Base-by-base conservation (phyloP, 2,329 filamentous ascomycete species). In the Hymenoscyphus infarciens region DNA sequence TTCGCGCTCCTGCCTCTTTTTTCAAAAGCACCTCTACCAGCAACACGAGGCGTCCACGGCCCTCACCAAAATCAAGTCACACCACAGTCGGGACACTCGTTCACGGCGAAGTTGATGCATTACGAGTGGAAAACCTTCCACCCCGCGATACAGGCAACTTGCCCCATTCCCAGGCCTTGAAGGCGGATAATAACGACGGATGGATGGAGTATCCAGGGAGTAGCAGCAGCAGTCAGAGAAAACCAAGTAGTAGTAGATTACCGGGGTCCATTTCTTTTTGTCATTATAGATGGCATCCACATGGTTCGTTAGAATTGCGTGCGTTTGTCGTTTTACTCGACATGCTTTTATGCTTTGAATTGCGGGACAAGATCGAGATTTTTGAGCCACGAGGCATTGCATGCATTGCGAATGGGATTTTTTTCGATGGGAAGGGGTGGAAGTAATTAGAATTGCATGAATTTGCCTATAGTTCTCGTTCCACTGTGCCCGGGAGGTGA, bases 1-100 rank as follows among this genome's bases (percentile, higher is more conserved):
- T 61, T 56, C 52, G 56, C 59, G 57, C 63, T 63, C 55, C 62
- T 63, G 62, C 56, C 52, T 60, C 57, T 57, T 59, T 59, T 35
- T 56, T 54, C 57, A 58, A 29, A 60, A 55, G 58, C 54, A 35
- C 33, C 61, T 59, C 56, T 52, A 54, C 57, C 57, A 62, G 31
- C 45, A 63, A 59, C 49, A 59, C 38, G 57, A 60, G 38, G 53
- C 49, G 59, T 56, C 61, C 38, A 53, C 55, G 57, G 54, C 53
- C 63, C 57, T 56, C 63, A 45, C 31, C 52, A 57, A 55, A 56
- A 45, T 54, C 49, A 38, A 63, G 52, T 54, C 35, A 60, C 56
- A 63, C 25, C 55, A 45, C 38, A 59, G 57, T 60, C 60, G 59
- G 57, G 42, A 60, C 25, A 33, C 25, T 27, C 31, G 42, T 63